A percentile compares a stretch with the other conserved stretches of the same genome.
Evolutionary conservation across 768 basidiomycete species (phyloP).

Genomic region (Sarcomyxa edulis): DNA sequence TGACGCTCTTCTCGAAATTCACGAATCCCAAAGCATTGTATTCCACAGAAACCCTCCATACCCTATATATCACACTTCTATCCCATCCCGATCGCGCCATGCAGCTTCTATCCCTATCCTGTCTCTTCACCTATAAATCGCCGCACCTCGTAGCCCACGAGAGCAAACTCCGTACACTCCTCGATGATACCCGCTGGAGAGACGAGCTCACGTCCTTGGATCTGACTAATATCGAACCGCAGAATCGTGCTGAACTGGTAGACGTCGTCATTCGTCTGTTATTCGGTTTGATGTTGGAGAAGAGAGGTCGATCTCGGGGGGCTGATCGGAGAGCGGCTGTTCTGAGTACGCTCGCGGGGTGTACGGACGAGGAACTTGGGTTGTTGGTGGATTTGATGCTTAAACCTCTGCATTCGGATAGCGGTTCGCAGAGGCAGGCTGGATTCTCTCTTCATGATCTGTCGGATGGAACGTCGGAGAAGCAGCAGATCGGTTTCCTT

Average conservation of each 20-base stretch:
- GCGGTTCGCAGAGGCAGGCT: conserved; percentile 17
- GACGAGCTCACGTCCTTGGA: conserved; percentile 78
- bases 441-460: conserved; percentile 22
- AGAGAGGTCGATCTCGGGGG: conserved; percentile 60
- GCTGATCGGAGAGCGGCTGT: conserved; percentile 73
- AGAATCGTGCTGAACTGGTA: conserved; percentile 61
- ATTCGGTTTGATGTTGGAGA: conserved; percentile 86
- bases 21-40: conserved; percentile 87
- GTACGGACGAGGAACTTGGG: conserved; percentile 66
- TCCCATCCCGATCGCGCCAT: conserved; percentile 80
- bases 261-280: conserved; percentile 69
- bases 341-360: conserved; percentile 63
- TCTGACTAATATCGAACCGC: conserved; percentile 44
- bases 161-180: conserved; percentile 59
- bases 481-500: conserved; percentile 82
- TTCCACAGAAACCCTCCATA: conserved; percentile 56
- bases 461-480: conserved; percentile 34
- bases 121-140: conserved; percentile 78
- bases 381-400: conserved; percentile 88
- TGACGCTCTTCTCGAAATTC: conserved; percentile 86
- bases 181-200: conserved; percentile 87
- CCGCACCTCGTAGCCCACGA: conserved; percentile 50
- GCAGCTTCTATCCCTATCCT: conserved; percentile 71
- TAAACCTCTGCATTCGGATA: conserved; percentile 49
- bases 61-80: conserved; percentile 68